Evolutionary conservation across 345 rosid species (phyloP).

Genomic region (Populus tremula): DNA sequence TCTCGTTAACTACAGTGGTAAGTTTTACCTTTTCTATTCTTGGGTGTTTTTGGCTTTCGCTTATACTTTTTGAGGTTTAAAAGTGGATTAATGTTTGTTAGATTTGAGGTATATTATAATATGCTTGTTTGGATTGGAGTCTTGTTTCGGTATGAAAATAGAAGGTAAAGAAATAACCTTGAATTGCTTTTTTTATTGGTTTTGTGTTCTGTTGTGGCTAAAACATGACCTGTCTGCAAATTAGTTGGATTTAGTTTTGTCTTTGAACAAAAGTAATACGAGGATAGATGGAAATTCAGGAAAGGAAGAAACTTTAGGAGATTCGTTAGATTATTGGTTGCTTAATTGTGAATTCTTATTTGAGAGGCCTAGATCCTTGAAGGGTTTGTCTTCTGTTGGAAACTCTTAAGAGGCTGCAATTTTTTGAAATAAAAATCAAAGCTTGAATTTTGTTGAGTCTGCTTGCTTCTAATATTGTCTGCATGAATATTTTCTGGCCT

Average conservation of each 20-base stretch:
- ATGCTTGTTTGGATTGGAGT: neutral
- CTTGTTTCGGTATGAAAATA: neutral
- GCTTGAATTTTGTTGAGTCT: neutral
- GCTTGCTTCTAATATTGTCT: neutral
- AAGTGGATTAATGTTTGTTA: neutral
- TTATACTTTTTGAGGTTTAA: neutral
- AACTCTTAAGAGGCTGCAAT: neutral
- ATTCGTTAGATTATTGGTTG: neutral
- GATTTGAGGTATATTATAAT: neutral
- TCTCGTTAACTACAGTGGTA: constrained; percentile 59
- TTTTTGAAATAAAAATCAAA: neutral
- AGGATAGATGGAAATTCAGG: neutral
- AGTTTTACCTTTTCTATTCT: constrained; percentile 6
- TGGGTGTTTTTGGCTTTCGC: neutral
- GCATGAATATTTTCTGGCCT: neutral
- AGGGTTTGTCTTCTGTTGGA: neutral
- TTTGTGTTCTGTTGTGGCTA: neutral
- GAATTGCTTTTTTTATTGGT: neutral
- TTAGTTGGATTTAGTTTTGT: neutral
- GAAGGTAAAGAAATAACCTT: neutral
- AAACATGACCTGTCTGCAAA: neutral
- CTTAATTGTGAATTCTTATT: neutral
- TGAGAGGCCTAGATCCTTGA: neutral
- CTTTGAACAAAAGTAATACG: neutral
- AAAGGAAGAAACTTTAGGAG: neutral